Evolutionary conservation across 192 early-diverging fungal species (phyloP), one percentile per base, ranked within the genome.

Genomic region (Martensiomyces pterosporus): DNA sequence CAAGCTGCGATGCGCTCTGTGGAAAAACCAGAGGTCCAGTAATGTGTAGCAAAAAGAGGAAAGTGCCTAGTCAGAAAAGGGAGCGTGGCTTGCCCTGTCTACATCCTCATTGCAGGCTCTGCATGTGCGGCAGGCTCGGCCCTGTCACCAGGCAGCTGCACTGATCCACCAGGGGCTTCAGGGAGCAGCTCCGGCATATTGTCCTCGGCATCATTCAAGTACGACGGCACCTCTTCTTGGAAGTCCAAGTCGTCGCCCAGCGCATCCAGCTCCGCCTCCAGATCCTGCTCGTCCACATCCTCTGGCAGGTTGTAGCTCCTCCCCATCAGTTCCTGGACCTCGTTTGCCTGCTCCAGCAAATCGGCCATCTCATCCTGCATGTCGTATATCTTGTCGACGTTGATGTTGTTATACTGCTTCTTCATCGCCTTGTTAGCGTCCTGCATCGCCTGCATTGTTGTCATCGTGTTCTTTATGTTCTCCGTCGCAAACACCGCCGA

Each of bases 331-430:
- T 99, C 94, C 73, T 99, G 97, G 29, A 99, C 79, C 55, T 99
- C 97, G 70, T 93, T 96, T 9, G 94, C 92, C 60, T 91, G 90
- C 42, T 95, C 97, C 75, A 99, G 63, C 47, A 98, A 73, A 50
- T 99, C 97, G 39, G 94, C 91, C 91, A 98, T 93, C 60, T 99
- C 97, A 53, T 98, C 93, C 81, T 97, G 94, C 53, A 98, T 80
- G 64, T 82, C 63, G 52, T 79, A 91, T 67, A 99, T 93, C 64
- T 94, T 92, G 67, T 94, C 91, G 32, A 98, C 47, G 45, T 94
- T 86, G 36, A 99, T 78, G 47, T 89, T 88, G 68, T 97, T 97
- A 71, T 93, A 98, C 64, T 97, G 93, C 61, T 84, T 81, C 69
- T 96, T 95, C 82, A 99, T 78, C 52, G 87, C 88, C 67, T 92